These are phyloP conservation scores for Jacaranda copaia DNA, from an alignment of 257 asterid species.

Conservation along the genomic window DNA sequence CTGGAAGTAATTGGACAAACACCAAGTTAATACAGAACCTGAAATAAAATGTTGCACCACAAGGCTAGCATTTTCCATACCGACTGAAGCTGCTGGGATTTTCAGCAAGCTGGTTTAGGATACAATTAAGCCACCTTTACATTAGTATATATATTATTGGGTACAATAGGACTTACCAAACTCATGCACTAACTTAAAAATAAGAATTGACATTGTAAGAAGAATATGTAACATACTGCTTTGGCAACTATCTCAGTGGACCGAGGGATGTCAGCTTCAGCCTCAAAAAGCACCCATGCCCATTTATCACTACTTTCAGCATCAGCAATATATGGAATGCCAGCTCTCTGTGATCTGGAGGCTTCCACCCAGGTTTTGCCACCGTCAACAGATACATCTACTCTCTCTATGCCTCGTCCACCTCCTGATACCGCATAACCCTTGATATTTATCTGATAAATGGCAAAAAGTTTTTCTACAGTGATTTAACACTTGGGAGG, in stretches of 20 bases:
- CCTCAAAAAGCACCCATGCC: conserved; percentile 98
- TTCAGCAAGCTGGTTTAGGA: too few relatives aligned
- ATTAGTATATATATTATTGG: not conserved
- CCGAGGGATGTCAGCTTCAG: conserved; percentile 68
- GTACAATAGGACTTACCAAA: conserved; percentile 21
- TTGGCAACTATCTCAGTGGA: conserved; percentile 83
- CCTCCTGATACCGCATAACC: conserved; percentile 98
- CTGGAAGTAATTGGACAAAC: conserved; percentile 47
- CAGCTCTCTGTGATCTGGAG: conserved; percentile 72
- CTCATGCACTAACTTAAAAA: not conserved
- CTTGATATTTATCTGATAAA: conserved; percentile 71
- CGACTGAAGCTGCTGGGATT: not conserved
- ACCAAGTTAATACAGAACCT: not conserved
- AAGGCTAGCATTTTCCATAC: not conserved
- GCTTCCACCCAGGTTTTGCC: conserved; percentile 97
- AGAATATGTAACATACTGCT: conserved; percentile 66
- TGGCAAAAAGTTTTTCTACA: conserved; percentile 19
- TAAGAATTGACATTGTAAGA: conserved; percentile 11
- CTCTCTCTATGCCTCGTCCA: conserved; percentile 96
- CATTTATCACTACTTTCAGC: conserved; percentile 75
- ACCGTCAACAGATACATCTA: conserved; percentile 84
- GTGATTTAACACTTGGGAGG: conserved; percentile 21
- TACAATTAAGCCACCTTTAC: not conserved
- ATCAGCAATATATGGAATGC: conserved; percentile 71
- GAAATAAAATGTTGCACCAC: not conserved